phyloP scores from a whole-genome alignment of 2,329 filamentous ascomycete species.

The Fusarium lyarnte region DNA sequence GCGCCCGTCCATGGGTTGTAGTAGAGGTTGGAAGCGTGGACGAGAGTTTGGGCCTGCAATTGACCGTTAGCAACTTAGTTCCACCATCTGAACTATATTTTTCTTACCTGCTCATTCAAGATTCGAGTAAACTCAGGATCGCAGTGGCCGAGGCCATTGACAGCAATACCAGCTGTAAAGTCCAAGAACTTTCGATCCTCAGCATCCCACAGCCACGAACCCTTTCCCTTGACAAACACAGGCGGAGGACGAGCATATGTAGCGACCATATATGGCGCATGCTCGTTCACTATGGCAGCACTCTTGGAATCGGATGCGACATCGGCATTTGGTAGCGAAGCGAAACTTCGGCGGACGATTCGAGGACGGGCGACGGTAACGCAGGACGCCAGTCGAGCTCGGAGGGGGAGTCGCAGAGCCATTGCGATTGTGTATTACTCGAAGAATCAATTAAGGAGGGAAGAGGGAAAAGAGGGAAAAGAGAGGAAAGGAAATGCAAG shows the following conservation, averaged over 20 bases:
- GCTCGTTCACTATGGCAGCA: constrained; percentile 76
- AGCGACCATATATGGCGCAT: constrained; percentile 90
- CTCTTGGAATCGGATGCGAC: constrained; percentile 79
- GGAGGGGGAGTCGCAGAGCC: constrained; percentile 53
- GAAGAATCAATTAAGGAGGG: background rate
- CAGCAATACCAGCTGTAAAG: constrained; percentile 95
- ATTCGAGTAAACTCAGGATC: constrained; percentile 81
- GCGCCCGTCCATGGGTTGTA: constrained; percentile 95
- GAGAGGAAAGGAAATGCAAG: background rate
- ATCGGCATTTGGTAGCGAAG: constrained; percentile 71
- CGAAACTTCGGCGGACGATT: constrained; percentile 45
- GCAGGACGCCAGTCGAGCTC: constrained; percentile 50
- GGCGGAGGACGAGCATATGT: constrained; percentile 92
- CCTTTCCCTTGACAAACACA: constrained; percentile 88
- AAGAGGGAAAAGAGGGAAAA: background rate
- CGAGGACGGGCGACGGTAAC: constrained; percentile 38
- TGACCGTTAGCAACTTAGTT: background rate
- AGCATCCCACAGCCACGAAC: constrained; percentile 88
- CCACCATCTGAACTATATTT: too few species aligned
- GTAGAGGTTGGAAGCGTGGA: constrained; percentile 96
- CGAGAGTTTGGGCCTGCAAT: constrained; percentile 72
- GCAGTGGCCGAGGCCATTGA: constrained; percentile 91
- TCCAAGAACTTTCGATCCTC: constrained; percentile 92
- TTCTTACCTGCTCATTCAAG: constrained; percentile 76
- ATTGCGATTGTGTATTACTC: constrained; percentile 40